Base-by-base conservation (phyloP, 805 yeast species). In the Candida xiaguanensis region DNA sequence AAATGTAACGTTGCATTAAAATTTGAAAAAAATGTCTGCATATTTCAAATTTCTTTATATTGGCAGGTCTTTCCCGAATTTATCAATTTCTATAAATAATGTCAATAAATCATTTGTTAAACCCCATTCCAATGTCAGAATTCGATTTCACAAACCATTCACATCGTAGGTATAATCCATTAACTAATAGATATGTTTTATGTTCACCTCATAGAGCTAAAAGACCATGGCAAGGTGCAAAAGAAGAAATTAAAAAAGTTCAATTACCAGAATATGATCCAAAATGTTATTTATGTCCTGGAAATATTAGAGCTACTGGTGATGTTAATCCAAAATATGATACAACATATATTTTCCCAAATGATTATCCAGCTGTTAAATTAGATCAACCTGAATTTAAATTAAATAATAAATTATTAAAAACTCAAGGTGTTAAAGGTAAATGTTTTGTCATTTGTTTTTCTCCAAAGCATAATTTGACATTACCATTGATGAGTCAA, bases 191-290 rank as follows among this genome's bases (percentile, higher is more conserved):
- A n/a, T 80, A 82, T 77, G 78, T 83, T 18, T 65, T 83, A 36
- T 82, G 83, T 36, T 81, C 88, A 12, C 90, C 91, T 5, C 91
- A 83, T 53, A 66, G 90, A 41, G 77, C 88, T 22, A 80, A 81
- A 57, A 69, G 91, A 48, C 90, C 91, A 15, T 83, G 90, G 90
- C 84, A 78, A 56, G 90, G 90, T 26, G 85, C 80, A 45, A 70
- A 78, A 46, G 90, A 83, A 54, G 66, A 65, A 25, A 56, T 69
- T 12, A 50, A 56, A 38, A 65, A 57, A 32, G 66, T 61, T 12
- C 49, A 56, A 20, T 63, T 71, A 45, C 83, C 85, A 4, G 62
- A 48, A 24, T 82, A 75, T 52, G 90, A 83, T 50, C 74, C 74
- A 15, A 73, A 72, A 46, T 83, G 91, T 61, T 83, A 77, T 58